A percentile compares a stretch with the other conserved stretches of the same genome.
These are phyloP conservation scores for Gnaphalium uliginosum DNA, from an alignment of 129 eudicot genomes.

Conservation along the genomic window DNA sequence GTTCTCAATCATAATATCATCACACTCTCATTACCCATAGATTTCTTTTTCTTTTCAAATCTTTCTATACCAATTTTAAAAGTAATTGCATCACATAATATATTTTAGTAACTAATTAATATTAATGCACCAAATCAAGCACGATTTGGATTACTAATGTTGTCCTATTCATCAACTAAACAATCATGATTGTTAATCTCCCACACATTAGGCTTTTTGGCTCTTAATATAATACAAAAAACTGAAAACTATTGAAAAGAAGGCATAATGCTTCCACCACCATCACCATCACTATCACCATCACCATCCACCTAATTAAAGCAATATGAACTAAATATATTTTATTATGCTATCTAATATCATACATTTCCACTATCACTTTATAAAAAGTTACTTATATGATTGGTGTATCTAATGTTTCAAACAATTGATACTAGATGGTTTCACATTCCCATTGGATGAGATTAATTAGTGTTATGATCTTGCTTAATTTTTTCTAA, in stretches of 20 bases:
- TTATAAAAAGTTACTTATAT: neutral
- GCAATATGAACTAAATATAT: neutral
- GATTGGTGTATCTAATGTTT: neutral
- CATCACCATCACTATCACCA: constrained; percentile 35
- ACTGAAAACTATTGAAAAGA: neutral
- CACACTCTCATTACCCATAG: constrained; percentile 18
- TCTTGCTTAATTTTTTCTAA: no score
- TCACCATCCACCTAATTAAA: constrained; percentile 15
- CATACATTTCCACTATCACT: neutral
- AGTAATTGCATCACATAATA: constrained; percentile 20
- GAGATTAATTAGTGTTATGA: no score
- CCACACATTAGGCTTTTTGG: constrained; percentile 56
- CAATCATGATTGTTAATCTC: constrained; percentile 37
- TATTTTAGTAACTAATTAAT: neutral
- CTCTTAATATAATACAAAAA: neutral
- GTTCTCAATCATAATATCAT: constrained; percentile 25
- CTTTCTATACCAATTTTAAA: neutral
- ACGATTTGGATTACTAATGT: constrained; percentile 31
- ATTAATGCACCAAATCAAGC: constrained; percentile 14
- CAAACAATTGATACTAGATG: neutral
- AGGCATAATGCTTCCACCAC: constrained; percentile 29
- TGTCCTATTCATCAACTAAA: constrained; percentile 39
- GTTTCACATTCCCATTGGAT: neutral
- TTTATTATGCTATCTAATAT: neutral
- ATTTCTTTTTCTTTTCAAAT: neutral